Evolutionary conservation across 2,329 filamentous ascomycete genomes (phyloP), one percentile per base, ranked within the genome.

Genomic region (Fusarium neocosmosporiellum): DNA sequence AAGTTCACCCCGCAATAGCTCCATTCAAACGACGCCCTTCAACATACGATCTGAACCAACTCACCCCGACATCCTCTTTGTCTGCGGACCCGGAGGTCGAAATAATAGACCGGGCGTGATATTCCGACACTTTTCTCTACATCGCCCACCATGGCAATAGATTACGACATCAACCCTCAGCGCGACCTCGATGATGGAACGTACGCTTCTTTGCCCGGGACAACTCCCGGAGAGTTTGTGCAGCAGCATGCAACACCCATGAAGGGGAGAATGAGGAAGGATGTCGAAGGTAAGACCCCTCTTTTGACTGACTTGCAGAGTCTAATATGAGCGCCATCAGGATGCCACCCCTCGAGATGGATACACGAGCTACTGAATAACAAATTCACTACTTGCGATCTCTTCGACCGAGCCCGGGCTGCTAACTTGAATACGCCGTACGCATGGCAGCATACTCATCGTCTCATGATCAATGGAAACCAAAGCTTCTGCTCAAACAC

Each of bases 301-400:
- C 29, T 7, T 11, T 22, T 18, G 18, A n/a, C 43, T 37, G 27
- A 53, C 13, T 53, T 20, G 58, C 31, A 5, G 20, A 41, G 33
- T 41, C 75, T 75, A 71, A 78, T 58, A 54, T 50, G 22, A 20
- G 24, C 5, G 37, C 22, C 22, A 39, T 7, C 24, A 83, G 81
- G 81, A 59, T 81, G 80, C 50, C 80, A 84, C 58, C 82, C 83
- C 7, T 81, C 81, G 50, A 81, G 83, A 74, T 85, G 83, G 83
- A 78, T 84, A 39, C 79, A 83, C 70, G 83, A 85, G 60, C 72
- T 85, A 10, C 70, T 80, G 34, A 78, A 83, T 65, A 84, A 84
- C 53, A 76, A 80, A 57, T 81, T 84, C 59, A 78, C 79, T 33
- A 73, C 75, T 24, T 82, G 81, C 72, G 77, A 83, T 66, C 73